Base-by-base conservation (phyloP, 179 eudicot genomes). In the Actinidia arguta region DNA sequence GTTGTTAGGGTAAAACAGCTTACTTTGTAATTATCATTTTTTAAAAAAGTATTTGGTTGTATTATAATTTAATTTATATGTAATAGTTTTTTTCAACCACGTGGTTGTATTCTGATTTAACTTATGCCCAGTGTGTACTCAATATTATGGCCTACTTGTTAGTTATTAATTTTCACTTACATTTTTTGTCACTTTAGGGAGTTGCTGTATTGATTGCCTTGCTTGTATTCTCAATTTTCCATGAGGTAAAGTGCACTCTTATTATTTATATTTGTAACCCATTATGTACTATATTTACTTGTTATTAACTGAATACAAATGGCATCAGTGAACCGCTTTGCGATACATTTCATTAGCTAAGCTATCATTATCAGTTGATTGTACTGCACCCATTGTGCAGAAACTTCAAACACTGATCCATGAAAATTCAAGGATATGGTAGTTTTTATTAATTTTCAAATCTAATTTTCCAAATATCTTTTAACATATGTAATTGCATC, bases 191-290 rank as follows among this genome's bases (percentile, higher is more conserved):
- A 62, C 44, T 83, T 72, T 91, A 95, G 99, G 96, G 91, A 52
- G 89, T 91, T 42, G 94, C 99, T 11, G 79, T 93, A 76, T 79
- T 96, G 90, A 84, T 96, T 86, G 95, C 96, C 39, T 96, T 96
- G 82, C 82, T 93, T 73, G 87, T 96, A 75, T 96, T 98, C 56
- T 98, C 97, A 67, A 80, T 93, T 83, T 96, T 96, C 85, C 99
- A 96, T 72, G 99, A 96, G 99, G 99, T 96, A 90, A 83, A 59
- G 24, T 16, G 39, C 68, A 68, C 54, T 56, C 51, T 11, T 39
- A n/a, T 16, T 44, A 3, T 22, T 3, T 51, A 13, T 31, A 61
- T 31, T 1, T n/a, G 4, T 20, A 64, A n/a, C 27, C 62, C 66
- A 17, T 46, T 56, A 67, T 24, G 81, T 36, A 56, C 72, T 68